Conservation (phyloP, 164 flowering plant genomes). For the Sextonia rubra region DNA sequence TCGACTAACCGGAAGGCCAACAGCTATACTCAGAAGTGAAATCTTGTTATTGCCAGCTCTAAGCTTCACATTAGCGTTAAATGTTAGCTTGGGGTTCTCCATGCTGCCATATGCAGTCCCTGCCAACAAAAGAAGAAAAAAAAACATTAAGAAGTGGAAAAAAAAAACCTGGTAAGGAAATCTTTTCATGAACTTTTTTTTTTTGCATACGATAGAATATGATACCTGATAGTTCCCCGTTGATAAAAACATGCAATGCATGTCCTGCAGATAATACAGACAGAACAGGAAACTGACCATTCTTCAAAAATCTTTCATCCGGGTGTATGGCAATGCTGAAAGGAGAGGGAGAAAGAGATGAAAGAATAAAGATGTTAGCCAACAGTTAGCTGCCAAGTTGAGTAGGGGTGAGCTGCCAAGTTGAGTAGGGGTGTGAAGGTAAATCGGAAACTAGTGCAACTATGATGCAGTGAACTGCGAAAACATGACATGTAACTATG, state of each 20-base stretch:
- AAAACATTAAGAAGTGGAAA: too few species aligned
- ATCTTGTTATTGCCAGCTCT: conserved; percentile 75
- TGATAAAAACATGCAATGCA: conserved; percentile 80
- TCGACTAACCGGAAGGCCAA: conserved; percentile 85
- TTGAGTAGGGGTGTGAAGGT: not conserved
- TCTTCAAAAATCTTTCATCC: conserved; percentile 60
- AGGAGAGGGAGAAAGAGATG: not conserved
- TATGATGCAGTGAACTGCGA: too few species aligned
- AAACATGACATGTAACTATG: too few species aligned
- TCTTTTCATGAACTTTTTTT: too few species aligned
- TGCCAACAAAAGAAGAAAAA: conserved; percentile 19
- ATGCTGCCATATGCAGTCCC: conserved; percentile 75
- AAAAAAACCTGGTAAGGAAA: too few species aligned
- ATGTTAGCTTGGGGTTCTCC: conserved; percentile 66
- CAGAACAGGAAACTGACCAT: conserved; percentile 56
- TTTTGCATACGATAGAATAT: too few species aligned
- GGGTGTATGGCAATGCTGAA: conserved; percentile 60
- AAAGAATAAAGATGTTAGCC: not conserved
- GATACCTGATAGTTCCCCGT: conserved; percentile 70
- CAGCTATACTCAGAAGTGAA: conserved; percentile 71
- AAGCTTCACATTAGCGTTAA: conserved; percentile 46
- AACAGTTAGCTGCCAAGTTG: too few species aligned
- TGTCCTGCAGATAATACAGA: conserved; percentile 87
- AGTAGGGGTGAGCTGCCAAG: not conserved
- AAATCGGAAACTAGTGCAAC: too few species aligned